Conservation (phyloP, 2,329 filamentous ascomycete species). For the Rugonectria rugulosa region DNA sequence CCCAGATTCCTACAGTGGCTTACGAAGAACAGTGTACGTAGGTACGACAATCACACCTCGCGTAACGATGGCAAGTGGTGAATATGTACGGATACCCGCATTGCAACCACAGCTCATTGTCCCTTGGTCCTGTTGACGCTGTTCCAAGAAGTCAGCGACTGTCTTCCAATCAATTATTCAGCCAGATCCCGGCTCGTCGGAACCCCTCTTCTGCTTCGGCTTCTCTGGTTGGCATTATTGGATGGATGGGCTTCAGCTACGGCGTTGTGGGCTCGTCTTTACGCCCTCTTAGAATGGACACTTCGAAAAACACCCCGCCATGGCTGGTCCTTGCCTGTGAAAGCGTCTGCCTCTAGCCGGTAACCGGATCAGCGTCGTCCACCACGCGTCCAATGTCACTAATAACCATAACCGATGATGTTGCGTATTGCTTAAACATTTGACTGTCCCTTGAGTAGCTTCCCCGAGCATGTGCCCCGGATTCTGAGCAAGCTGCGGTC, state of each 20-base stretch:
- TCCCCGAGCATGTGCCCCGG: too few species aligned
- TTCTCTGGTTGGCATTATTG: neutral
- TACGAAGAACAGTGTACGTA: too few species aligned
- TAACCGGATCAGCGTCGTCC: neutral
- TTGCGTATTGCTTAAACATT: neutral
- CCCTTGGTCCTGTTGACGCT: conserved; percentile 1
- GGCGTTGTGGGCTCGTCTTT: conserved; percentile 7
- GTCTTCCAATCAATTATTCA: neutral
- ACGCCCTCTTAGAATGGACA: conserved; percentile 4
- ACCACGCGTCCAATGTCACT: too few species aligned
- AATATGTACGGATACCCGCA: too few species aligned
- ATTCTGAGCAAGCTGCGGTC: too few species aligned
- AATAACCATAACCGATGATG: too few species aligned
- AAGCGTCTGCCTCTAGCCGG: conserved; percentile 4
- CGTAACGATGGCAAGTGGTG: too few species aligned
- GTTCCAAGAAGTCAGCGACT: conserved; percentile 4
- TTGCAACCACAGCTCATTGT: conserved; percentile 3
- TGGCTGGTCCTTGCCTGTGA: conserved; percentile 7
- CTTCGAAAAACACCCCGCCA: neutral
- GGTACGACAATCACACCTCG: too few species aligned
- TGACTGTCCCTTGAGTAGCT: too few species aligned
- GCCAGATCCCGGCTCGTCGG: conserved; percentile 2
- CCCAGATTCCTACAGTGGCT: too few species aligned
- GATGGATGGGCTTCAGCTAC: neutral
- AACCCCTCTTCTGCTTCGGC: conserved; percentile 8